These are phyloP conservation scores for Phytopythium litorale DNA, from an alignment of 352 stramenopile species.

Conservation along the genomic window DNA sequence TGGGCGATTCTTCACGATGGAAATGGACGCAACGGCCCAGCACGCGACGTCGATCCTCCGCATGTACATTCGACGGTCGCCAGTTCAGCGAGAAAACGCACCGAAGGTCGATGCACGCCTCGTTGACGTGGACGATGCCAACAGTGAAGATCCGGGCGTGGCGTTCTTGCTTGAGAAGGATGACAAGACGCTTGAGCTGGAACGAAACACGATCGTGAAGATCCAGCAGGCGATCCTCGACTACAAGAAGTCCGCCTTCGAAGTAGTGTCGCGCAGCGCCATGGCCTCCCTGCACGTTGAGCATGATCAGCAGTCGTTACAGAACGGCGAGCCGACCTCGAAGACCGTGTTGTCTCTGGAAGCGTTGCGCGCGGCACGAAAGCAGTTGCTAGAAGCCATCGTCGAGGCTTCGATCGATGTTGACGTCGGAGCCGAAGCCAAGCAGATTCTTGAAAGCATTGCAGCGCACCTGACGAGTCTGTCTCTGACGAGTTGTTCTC, in stretches of 20 bases:
- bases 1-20: conserved; percentile 28
- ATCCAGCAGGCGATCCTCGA: conserved; percentile 63
- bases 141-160: conserved; percentile 17
- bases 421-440: conserved; percentile 61
- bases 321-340: conserved; percentile 1
- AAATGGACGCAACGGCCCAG: conserved; percentile 55
- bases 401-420: conserved; percentile 76
- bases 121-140: conserved; percentile 53
- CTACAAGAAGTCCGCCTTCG: conserved; percentile 75
- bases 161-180: conserved; percentile 81
- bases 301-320: conserved; percentile 4
- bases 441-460: conserved; percentile 49
- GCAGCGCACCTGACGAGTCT: conserved; percentile 51
- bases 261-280: conserved; percentile 54
- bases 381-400: conserved; percentile 54
- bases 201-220: conserved; percentile 58
- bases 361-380: conserved; percentile 39
- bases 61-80: conserved; percentile 51
- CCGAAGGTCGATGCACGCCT: conserved; percentile 60
- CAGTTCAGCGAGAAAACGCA: conserved; percentile 44
- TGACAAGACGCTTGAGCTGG: conserved; percentile 76
- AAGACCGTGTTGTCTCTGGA: conserved; percentile 45
- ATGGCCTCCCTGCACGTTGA: conserved; percentile 57
- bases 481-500: conserved; percentile 42
- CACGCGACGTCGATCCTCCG: conserved; percentile 51